A percentile compares a stretch with the other conserved stretches of the same genome.
Evolutionary conservation across 768 basidiomycete species (phyloP).

Genomic region (Cystofilobasidium capitatum): DNA sequence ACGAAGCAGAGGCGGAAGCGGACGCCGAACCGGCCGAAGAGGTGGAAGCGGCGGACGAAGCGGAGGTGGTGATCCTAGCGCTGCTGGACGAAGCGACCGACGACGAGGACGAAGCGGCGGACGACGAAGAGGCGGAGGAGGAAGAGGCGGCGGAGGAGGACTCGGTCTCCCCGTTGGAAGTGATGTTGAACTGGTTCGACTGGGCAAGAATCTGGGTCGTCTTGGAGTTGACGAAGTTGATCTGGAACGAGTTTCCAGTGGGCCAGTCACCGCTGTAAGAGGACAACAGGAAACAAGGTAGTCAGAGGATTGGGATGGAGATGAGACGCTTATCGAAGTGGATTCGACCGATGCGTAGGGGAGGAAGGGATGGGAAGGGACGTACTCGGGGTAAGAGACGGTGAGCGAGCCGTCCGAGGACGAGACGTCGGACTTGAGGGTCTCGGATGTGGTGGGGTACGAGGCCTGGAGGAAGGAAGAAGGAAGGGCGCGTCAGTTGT

Average conservation of each 20-base stretch:
- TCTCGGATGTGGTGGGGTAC: slow-evolving; percentile 24
- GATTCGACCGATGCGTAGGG: too few relatives aligned
- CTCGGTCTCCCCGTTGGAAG: slow-evolving; percentile 13
- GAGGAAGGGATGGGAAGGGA: not conserved
- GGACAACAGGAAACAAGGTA: not conserved
- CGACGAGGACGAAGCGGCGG: not conserved
- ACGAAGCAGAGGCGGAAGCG: not conserved
- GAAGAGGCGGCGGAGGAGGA: slow-evolving; percentile 24
- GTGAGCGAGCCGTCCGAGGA: slow-evolving; percentile 24
- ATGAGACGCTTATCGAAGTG: not conserved
- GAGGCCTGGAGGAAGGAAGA: slow-evolving; percentile 10
- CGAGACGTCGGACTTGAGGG: slow-evolving; percentile 24
- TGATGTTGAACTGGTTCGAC: slow-evolving; percentile 29
- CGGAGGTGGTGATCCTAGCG: not conserved
- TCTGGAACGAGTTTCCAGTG: slow-evolving; percentile 23
- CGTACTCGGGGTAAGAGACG: slow-evolving; percentile 28
- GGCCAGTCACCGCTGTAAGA: slow-evolving; percentile 24
- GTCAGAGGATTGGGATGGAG: not conserved
- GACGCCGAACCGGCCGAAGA: not conserved
- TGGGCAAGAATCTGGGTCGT: slow-evolving; percentile 27
- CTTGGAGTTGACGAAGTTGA: slow-evolving; percentile 27
- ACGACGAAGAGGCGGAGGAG: slow-evolving; percentile 15
- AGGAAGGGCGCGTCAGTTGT: not conserved
- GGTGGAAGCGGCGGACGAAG: not conserved
- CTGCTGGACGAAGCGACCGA: not conserved